Evolutionary conservation across 2,329 filamentous ascomycete species (phyloP).

Genomic region (Claviceps fusiformis): DNA sequence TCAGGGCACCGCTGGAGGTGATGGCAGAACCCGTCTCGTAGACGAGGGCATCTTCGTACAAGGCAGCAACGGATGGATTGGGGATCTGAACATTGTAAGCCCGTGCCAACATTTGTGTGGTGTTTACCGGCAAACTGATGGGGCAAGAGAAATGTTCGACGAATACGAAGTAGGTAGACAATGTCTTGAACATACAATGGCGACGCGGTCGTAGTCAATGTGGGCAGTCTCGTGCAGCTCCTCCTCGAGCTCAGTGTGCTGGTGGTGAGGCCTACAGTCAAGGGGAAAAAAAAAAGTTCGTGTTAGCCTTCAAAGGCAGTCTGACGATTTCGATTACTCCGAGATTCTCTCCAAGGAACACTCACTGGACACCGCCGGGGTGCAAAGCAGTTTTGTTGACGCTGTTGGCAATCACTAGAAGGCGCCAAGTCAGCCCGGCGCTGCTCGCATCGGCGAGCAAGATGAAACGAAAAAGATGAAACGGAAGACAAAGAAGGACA

Average conservation of each 20-base stretch:
- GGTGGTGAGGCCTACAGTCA: constrained; percentile 52
- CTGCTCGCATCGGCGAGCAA: background rate
- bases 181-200: constrained; percentile 56
- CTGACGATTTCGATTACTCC: too few species aligned
- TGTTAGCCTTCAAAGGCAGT: background rate
- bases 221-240: constrained; percentile 94
- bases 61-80: constrained; percentile 86
- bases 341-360: constrained; percentile 13
- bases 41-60: constrained; percentile 94
- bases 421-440: background rate
- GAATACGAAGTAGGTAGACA: too few species aligned
- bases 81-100: constrained; percentile 38
- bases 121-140: too few species aligned
- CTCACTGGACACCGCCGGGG: constrained; percentile 80
- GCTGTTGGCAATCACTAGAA: constrained; percentile 39
- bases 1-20: constrained; percentile 86
- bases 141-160: too few species aligned
- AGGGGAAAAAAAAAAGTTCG: constrained; percentile 10
- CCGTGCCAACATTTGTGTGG: too few species aligned
- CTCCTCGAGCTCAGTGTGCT: constrained; percentile 94
- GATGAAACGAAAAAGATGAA: too few species aligned
- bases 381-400: constrained; percentile 90
- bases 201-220: constrained; percentile 97
- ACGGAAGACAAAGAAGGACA: background rate
- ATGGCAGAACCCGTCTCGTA: constrained; percentile 98